These are phyloP conservation scores for Pinus albicaulis DNA, from an alignment of 75 land plant species.

Conservation along the genomic window DNA sequence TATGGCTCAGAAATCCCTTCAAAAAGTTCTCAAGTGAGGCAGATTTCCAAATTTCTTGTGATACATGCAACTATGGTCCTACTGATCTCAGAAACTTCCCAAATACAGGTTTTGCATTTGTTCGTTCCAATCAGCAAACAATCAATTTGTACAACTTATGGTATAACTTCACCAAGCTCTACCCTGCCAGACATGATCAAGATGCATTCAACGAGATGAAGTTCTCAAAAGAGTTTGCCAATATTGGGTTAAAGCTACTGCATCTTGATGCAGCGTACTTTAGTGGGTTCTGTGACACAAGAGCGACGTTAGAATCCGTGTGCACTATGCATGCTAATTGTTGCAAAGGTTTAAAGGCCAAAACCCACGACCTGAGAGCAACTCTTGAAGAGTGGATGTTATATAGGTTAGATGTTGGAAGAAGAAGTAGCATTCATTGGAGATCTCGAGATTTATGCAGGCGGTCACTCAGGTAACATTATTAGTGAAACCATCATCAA, in stretches of 20 bases:
- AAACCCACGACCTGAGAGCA: conserved; percentile 31
- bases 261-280: conserved; percentile 46
- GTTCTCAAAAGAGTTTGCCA: conserved; percentile 7
- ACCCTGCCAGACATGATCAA: conserved; percentile 46
- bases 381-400: conserved; percentile 37
- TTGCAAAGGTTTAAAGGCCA: conserved; percentile 37
- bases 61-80: conserved; percentile 33
- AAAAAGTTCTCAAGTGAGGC: conserved; percentile 14
- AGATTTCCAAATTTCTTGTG: conserved; percentile 60
- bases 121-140: conserved; percentile 36
- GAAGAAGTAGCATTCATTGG: neutral
- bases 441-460: neutral
- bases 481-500: too few relatives aligned
- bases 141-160: conserved; percentile 51
- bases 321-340: conserved; percentile 60
- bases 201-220: conserved; percentile 50
- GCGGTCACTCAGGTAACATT: too few relatives aligned
- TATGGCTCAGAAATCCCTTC: conserved; percentile 76
- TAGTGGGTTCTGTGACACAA: conserved; percentile 55
- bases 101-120: conserved; percentile 59
- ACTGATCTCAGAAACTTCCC: conserved; percentile 30
- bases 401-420: neutral
- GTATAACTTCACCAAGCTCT: conserved; percentile 20
- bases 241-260: conserved; percentile 32
- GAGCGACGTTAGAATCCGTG: conserved; percentile 23